A percentile compares a stretch with the other conserved stretches of the same genome.
Conservation (phyloP, 306 rosid species). For the Cicer pinnatifidum region DNA sequence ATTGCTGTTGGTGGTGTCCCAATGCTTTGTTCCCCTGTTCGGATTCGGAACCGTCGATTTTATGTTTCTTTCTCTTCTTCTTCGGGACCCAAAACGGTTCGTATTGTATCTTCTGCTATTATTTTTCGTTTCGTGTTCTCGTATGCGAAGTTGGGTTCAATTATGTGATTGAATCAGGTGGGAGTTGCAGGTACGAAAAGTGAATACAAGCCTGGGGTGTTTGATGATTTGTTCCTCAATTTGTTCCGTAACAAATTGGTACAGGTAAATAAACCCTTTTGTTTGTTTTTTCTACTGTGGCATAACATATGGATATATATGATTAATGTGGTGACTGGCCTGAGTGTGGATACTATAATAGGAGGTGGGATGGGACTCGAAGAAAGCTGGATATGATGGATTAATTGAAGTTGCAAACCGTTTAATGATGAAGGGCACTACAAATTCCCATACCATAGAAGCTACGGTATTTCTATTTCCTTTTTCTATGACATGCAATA, state of each 20-base stretch:
- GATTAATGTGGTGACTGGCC: constrained; percentile 19
- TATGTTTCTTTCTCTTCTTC: constrained; percentile 51
- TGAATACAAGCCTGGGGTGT: constrained; percentile 60
- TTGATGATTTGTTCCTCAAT: constrained; percentile 76
- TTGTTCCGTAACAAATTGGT: constrained; percentile 85
- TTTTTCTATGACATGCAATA: constrained; percentile 3
- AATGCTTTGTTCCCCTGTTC: constrained; percentile 2
- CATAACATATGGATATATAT: neutral
- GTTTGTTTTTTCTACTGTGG: neutral
- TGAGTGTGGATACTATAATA: constrained; percentile 37
- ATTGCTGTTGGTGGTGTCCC: constrained; percentile 48
- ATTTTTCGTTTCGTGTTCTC: neutral
- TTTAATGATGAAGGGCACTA: constrained; percentile 65
- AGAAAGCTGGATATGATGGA: constrained; percentile 82
- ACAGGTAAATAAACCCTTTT: constrained; percentile 48
- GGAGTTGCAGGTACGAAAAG: constrained; percentile 44
- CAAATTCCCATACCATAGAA: constrained; percentile 68
- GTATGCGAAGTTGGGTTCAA: constrained; percentile 2
- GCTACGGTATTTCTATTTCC: constrained; percentile 64
- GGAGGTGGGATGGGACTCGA: constrained; percentile 92
- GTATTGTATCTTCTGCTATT: constrained; percentile 22
- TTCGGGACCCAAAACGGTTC: constrained; percentile 53
- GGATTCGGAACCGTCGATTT: constrained; percentile 37
- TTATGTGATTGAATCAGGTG: constrained; percentile 49
- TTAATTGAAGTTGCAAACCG: constrained; percentile 80